Conservation (phyloP, 495 filamentous ascomycete species). For the Talaromyces nanjingensis region DNA sequence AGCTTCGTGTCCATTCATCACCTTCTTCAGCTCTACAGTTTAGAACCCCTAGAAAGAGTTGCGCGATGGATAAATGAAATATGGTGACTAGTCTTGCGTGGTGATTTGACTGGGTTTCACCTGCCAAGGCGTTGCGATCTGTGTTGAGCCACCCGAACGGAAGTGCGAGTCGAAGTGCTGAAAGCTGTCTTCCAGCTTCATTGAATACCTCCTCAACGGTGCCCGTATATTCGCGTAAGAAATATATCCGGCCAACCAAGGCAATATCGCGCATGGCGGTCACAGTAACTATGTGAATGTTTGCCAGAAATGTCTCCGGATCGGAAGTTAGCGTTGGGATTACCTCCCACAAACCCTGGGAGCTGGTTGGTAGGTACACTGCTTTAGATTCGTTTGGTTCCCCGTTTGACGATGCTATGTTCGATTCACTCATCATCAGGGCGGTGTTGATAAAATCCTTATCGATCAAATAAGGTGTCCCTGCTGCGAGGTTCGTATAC, state of each 20-base stretch:
- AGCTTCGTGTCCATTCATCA: conserved; percentile 12
- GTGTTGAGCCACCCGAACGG: not conserved
- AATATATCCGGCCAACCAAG: not conserved
- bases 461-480: conserved; percentile 1
- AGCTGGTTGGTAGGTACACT: not conserved
- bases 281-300: not conserved
- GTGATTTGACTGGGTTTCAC: not conserved
- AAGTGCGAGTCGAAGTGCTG: not conserved
- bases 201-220: not conserved
- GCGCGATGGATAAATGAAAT: not conserved
- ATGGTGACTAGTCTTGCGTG: conserved; percentile 1
- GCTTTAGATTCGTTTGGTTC: not conserved
- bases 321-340: not conserved
- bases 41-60: not conserved
- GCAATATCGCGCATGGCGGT: not conserved
- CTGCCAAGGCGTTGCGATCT: not conserved
- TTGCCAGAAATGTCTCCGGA: not conserved
- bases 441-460: not conserved
- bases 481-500: not conserved
- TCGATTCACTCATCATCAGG: not conserved
- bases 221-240: not conserved
- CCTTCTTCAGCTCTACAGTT: not conserved
- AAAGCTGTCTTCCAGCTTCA: not conserved
- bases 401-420: not conserved
- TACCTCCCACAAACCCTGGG: not conserved